Evolutionary conservation across 331 rosid species (phyloP), one percentile per base, ranked within the genome.

Genomic region (Rosa hybrid): DNA sequence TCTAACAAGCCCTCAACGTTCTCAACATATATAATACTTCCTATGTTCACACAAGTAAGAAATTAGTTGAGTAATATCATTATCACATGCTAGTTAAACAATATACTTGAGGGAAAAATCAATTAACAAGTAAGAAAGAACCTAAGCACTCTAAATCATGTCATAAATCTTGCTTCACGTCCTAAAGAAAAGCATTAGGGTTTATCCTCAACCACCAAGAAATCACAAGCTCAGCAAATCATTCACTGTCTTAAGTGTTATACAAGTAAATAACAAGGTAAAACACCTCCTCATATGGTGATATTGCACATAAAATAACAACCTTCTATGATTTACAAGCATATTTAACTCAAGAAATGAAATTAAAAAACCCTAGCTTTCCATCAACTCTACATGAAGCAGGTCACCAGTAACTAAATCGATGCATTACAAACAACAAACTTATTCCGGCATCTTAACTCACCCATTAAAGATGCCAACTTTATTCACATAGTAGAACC

Each of bases 301-400:
- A 68, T 81, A 80, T 44, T 64, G 46, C 88, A 86, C 98, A 92
- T 92, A 90, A 92, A 91, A 93, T 93, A 85, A 85, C 83, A 81
- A 81, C 71, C 79, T 56, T 68, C 17, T 13, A 30, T 49, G 25
- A 49, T 13, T 4, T 38, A 12, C 65, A 77, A 65, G 23, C 42
- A 76, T 49, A 75, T 44, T 5, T 20, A 50, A 38, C 49, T 63
- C 6, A 46, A 67, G 42, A 53, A 41, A 60, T 34, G 14, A 54
- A 76, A 54, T 53, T 20, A 63, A 17, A 17, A 89, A 93, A 91
- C 98, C 93, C 98, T 93, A 90, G 87, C 46, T 63, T 53, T 68
- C 82, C 63, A 82, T 53, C 68, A 81, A 86, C 62, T 77, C 76
- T 74, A 76, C 49, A 80, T 13, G 44, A 23, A 45, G n/a, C 17